phyloP scores from a whole-genome alignment of 495 filamentous ascomycete genomes.

The Parathielavia appendiculata region DNA sequence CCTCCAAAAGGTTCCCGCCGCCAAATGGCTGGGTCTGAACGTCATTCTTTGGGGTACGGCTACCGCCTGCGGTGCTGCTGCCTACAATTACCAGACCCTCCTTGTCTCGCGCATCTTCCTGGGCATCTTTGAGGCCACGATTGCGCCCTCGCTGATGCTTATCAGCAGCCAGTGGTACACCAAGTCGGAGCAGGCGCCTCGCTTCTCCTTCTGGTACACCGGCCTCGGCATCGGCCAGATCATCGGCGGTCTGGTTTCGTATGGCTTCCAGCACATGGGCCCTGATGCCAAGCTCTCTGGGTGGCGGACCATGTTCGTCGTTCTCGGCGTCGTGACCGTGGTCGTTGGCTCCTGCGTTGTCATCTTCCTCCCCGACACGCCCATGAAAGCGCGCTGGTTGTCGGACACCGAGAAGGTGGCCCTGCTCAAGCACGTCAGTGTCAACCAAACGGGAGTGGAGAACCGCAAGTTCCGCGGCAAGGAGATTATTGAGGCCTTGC shows the following conservation, averaged over 20 bases:
- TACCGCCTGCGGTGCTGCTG: constrained; percentile 37
- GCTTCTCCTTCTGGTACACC: constrained; percentile 61
- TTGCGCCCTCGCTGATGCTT: constrained; percentile 55
- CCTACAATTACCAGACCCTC: constrained; percentile 32
- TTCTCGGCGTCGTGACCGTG: constrained; percentile 52
- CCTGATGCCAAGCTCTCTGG: constrained; percentile 41
- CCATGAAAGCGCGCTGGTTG: constrained; percentile 49
- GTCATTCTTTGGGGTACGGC: constrained; percentile 48
- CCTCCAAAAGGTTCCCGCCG: constrained; percentile 51
- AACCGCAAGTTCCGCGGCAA: constrained; percentile 46
- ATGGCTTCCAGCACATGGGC: constrained; percentile 54
- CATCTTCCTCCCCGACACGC: constrained; percentile 50
- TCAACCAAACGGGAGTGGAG: constrained; percentile 48
- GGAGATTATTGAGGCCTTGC: constrained; percentile 36
- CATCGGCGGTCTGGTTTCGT: constrained; percentile 56
- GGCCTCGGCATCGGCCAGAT: constrained; percentile 60
- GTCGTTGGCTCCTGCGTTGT: constrained; percentile 42
- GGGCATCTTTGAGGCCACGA: constrained; percentile 59
- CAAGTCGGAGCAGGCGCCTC: constrained; percentile 54
- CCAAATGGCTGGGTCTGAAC: constrained; percentile 53
- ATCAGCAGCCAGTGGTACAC: constrained; percentile 57
- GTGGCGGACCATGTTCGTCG: constrained; percentile 61
- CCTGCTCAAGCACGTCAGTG: constrained; percentile 36
- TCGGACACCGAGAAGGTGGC: constrained; percentile 45
- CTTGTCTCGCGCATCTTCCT: constrained; percentile 50